phyloP scores from a whole-genome alignment of 2,329 filamentous ascomycete species.

The Penicillium sp. region DNA sequence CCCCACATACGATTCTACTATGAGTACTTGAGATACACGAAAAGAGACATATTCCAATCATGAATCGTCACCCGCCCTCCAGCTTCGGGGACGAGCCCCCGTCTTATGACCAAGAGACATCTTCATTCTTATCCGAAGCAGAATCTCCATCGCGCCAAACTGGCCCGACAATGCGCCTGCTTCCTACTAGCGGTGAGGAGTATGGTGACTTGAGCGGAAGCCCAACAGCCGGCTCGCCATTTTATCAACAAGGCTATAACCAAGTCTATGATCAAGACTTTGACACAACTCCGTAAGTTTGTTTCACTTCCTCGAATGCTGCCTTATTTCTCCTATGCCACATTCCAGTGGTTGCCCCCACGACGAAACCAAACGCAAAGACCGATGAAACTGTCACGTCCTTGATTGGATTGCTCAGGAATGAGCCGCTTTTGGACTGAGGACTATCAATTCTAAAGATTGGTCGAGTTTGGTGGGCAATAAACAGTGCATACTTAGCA shows the following conservation, averaged over 20 bases:
- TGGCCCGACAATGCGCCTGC: conserved; percentile 46
- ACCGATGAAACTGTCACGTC: not conserved
- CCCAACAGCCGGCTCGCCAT: conserved; percentile 26
- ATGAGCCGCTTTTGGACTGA: not conserved
- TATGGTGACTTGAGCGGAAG: conserved; percentile 34
- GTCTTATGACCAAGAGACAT: conserved; percentile 37
- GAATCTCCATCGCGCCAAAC: conserved; percentile 34
- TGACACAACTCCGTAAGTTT: conserved; percentile 41
- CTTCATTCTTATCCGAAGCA: conserved; percentile 31
- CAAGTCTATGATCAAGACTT: conserved; percentile 10
- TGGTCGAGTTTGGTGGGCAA: not conserved
- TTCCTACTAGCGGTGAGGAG: conserved; percentile 41
- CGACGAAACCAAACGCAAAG: conserved; percentile 14
- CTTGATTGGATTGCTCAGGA: conserved; percentile 3
- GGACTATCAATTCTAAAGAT: not conserved
- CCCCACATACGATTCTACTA: conserved; percentile 9
- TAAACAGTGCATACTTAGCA: conserved; percentile 10
- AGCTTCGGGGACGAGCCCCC: conserved; percentile 47
- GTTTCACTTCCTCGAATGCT: conserved; percentile 12
- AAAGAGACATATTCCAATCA: conserved; percentile 18
- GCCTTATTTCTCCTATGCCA: conserved; percentile 11
- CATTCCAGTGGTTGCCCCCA: conserved; percentile 28
- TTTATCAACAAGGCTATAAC: conserved; percentile 22
- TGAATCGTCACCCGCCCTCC: conserved; percentile 32
- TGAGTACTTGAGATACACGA: conserved; percentile 16